phyloP scores from a whole-genome alignment of 1,139 yeast genomes.

The Blastobotrys elegans region DNA sequence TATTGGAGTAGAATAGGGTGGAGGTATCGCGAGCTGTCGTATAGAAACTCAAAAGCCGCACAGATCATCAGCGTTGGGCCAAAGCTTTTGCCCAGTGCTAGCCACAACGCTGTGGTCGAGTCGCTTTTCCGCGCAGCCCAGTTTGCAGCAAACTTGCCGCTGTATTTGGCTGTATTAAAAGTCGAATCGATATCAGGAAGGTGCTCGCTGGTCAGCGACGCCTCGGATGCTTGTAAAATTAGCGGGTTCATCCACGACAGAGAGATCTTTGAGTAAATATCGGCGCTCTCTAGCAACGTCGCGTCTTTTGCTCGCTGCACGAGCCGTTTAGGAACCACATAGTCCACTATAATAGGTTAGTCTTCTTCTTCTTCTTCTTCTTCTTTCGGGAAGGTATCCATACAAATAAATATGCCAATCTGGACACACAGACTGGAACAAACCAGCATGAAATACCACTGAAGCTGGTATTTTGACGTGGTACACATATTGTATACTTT shows the following conservation, averaged over 20 bases:
- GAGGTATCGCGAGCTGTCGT: slow-evolving; percentile 60
- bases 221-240: slow-evolving; percentile 70
- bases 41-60: slow-evolving; percentile 61
- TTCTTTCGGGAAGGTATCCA: slow-evolving; percentile 1
- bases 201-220: slow-evolving; percentile 64
- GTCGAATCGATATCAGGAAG: slow-evolving; percentile 70
- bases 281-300: slow-evolving; percentile 53
- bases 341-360: slow-evolving; percentile 19
- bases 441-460: slow-evolving; percentile 7
- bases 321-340: slow-evolving; percentile 17
- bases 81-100: slow-evolving; percentile 58
- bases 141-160: slow-evolving; percentile 41
- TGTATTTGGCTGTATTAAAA: slow-evolving; percentile 51
- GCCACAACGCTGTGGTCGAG: slow-evolving; percentile 53
- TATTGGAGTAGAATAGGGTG: slow-evolving; percentile 78
- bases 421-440: slow-evolving; percentile 8
- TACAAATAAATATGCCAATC: slow-evolving; percentile 12
- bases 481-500: slow-evolving; percentile 38
- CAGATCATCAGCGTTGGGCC: slow-evolving; percentile 61
- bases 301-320: slow-evolving; percentile 11
- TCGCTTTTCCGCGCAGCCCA: slow-evolving; percentile 50
- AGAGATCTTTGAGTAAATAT: slow-evolving; percentile 68
- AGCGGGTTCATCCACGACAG: slow-evolving; percentile 85
- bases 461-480: slow-evolving; percentile 8
- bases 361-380: too few species aligned